These are phyloP conservation scores for Saccharomyces kudriavzevii DNA, from an alignment of 805 yeast species.

Conservation along the genomic window DNA sequence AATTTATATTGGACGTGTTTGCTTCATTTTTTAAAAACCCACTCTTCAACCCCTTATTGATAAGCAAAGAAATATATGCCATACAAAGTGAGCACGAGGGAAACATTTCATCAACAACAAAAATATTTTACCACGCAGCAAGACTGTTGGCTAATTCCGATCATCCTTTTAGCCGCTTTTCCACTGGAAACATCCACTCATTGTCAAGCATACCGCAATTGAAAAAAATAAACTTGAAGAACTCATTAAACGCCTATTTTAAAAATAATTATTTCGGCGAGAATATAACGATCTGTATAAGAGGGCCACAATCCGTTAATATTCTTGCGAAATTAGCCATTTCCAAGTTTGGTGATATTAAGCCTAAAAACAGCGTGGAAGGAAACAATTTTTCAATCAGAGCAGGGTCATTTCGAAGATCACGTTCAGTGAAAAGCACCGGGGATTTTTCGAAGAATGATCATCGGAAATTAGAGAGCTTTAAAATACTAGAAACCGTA, in stretches of 20 bases:
- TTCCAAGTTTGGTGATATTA: constrained; percentile 35
- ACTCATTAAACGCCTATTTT: constrained; percentile 35
- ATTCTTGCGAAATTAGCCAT: constrained; percentile 45
- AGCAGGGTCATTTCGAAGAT: constrained; percentile 3
- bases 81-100: constrained; percentile 59
- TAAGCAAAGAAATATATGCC: constrained; percentile 48
- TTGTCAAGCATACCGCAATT: constrained; percentile 32
- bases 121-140: constrained; percentile 51
- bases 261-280: constrained; percentile 36
- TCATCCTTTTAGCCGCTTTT: constrained; percentile 54
- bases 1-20: constrained; percentile 40
- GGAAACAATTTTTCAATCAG: constrained; percentile 7
- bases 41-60: constrained; percentile 34
- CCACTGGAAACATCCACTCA: constrained; percentile 57
- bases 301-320: constrained; percentile 61
- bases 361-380: background rate
- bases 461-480: background rate
- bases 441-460: background rate
- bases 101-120: constrained; percentile 39
- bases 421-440: background rate
- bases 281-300: constrained; percentile 50
- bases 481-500: constrained; percentile 19
- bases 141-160: constrained; percentile 39
- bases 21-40: constrained; percentile 47
- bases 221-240: constrained; percentile 32